Evolutionary conservation across 1,284 basidiomycete genomes (phyloP).

Genomic region (Coriolopsis trogii): DNA sequence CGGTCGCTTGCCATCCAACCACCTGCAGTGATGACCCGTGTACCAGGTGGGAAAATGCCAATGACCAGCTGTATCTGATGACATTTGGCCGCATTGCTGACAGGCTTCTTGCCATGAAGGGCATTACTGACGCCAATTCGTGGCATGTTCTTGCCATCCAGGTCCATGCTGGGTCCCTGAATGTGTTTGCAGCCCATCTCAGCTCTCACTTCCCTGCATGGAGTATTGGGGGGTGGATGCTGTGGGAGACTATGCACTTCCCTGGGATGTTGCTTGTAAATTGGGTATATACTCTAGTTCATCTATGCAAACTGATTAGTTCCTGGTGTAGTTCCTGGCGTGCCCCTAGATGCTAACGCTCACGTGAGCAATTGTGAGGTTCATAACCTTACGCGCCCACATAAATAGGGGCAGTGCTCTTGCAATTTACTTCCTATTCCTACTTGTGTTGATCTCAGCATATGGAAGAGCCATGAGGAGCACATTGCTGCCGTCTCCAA

Average conservation of each 20-base stretch:
- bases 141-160: not conserved
- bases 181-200: not conserved
- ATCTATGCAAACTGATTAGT: no score
- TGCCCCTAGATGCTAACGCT: not conserved
- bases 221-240: not conserved
- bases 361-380: not conserved
- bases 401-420: rapidly evolving
- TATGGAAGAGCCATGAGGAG: slow-evolving; percentile 2
- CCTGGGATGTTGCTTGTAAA: not conserved
- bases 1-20: no score
- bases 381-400: not conserved
- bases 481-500: not conserved
- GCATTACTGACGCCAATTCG: not conserved
- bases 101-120: not conserved
- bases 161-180: not conserved
- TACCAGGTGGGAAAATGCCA: no score
- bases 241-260: not conserved
- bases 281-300: no score
- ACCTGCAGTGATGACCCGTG: no score
- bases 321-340: no score
- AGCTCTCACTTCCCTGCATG: not conserved
- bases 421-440: not conserved
- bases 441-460: not conserved
- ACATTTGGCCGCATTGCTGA: not conserved
- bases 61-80: no score